Evolutionary conservation across 805 yeast genomes (phyloP).

Genomic region (Kluyveromyces siamensis): DNA sequence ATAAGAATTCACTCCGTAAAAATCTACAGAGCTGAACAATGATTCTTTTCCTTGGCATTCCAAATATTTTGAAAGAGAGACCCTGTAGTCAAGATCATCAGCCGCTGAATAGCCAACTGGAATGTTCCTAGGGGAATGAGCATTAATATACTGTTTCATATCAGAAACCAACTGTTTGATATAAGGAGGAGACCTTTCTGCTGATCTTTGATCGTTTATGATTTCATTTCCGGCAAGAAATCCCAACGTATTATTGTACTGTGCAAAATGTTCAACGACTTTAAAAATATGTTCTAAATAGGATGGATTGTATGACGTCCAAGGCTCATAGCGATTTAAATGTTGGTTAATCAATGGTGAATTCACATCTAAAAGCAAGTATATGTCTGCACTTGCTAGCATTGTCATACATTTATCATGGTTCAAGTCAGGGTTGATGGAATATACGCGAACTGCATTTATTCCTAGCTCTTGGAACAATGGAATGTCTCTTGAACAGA

Average conservation of each 20-base stretch:
- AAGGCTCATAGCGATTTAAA: slow-evolving; percentile 85
- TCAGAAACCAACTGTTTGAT: slow-evolving; percentile 75
- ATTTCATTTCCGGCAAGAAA: slow-evolving; percentile 91
- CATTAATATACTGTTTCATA: slow-evolving; percentile 59
- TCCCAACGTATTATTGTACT: slow-evolving; percentile 81
- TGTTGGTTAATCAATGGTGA: slow-evolving; percentile 75
- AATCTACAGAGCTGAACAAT: slow-evolving; percentile 54
- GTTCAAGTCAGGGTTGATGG: slow-evolving; percentile 70
- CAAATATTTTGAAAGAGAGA: slow-evolving; percentile 67
- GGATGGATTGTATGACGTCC: slow-evolving; percentile 69
- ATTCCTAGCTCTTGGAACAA: slow-evolving; percentile 78
- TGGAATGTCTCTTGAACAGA: slow-evolving; percentile 74
- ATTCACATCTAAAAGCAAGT: slow-evolving; percentile 82
- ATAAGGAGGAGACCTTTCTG: slow-evolving; percentile 60
- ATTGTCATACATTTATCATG: slow-evolving; percentile 90
- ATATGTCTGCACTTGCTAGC: slow-evolving; percentile 88
- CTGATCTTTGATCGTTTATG: slow-evolving; percentile 67
- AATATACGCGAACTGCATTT: slow-evolving; percentile 81
- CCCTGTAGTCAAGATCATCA: slow-evolving; percentile 73
- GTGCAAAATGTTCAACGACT: slow-evolving; percentile 72
- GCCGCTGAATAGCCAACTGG: slow-evolving; percentile 98
- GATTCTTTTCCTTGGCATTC: slow-evolving; percentile 56
- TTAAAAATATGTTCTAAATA: slow-evolving; percentile 71
- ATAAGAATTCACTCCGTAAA: slow-evolving; percentile 90
- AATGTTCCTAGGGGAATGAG: slow-evolving; percentile 51